A percentile compares a stretch with the other conserved stretches of the same genome.
Conservation (phyloP, 2,329 filamentous ascomycete genomes). For the Penicillium sp. region DNA sequence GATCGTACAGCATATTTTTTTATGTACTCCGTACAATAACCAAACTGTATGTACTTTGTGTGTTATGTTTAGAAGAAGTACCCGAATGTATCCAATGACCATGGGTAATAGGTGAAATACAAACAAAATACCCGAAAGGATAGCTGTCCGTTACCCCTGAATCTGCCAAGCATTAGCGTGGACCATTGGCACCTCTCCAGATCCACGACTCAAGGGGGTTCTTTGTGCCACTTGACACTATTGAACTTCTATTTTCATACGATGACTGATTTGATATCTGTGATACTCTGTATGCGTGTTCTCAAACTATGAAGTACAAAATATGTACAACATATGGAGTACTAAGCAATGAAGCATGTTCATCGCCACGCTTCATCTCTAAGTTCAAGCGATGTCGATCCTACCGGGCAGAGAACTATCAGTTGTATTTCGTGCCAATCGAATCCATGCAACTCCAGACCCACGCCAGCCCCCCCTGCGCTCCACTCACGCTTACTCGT, state of each 20-base stretch:
- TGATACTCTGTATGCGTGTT: no score
- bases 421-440: conserved; percentile 20
- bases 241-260: conserved; percentile 17
- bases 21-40: neutral
- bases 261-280: neutral
- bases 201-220: conserved; percentile 23
- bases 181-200: conserved; percentile 8
- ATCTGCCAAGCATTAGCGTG: conserved; percentile 8
- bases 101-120: neutral
- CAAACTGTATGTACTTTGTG: no score
- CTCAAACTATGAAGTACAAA: no score
- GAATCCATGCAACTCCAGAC: conserved; percentile 14
- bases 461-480: conserved; percentile 14
- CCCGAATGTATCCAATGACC: neutral
- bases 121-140: conserved; percentile 1
- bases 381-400: conserved; percentile 21
- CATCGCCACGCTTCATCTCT: conserved; percentile 5
- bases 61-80: neutral
- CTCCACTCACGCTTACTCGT: conserved; percentile 15
- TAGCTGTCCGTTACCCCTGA: conserved; percentile 12
- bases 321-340: no score
- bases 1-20: no score
- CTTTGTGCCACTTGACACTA: conserved; percentile 11
- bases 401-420: conserved; percentile 17
- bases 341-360: no score